Evolutionary conservation across 129 eudicot species (phyloP).

Genomic region (sunflower (Helianthus annuus)): DNA sequence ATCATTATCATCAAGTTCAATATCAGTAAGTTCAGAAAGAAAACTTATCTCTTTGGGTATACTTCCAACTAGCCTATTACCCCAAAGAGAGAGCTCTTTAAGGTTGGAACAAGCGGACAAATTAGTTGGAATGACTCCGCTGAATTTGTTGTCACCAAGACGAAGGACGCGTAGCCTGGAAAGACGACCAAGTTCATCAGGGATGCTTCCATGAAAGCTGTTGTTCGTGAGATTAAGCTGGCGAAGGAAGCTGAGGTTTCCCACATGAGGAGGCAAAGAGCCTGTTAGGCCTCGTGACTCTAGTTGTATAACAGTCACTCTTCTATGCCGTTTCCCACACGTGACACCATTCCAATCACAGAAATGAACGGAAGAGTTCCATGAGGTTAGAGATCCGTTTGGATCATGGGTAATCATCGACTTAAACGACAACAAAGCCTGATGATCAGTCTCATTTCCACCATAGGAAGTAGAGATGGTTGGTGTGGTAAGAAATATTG

Average conservation of each 20-base stretch:
- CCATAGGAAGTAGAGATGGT: not conserved
- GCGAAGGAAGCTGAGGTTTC: conserved; percentile 20
- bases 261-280: conserved; percentile 11
- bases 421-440: conserved; percentile 1
- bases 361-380: conserved; percentile 26
- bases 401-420: conserved; percentile 8
- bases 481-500: not conserved
- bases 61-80: conserved; percentile 15
- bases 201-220: conserved; percentile 9
- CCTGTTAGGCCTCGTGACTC: conserved; percentile 5
- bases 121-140: conserved; percentile 2
- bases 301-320: not conserved
- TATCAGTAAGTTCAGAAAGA: not conserved
- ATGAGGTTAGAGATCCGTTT: not conserved
- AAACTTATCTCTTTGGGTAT: conserved; percentile 15
- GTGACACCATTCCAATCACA: conserved; percentile 23
- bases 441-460: conserved; percentile 6
- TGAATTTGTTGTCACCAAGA: not conserved
- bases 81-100: not conserved
- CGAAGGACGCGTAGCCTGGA: not conserved
- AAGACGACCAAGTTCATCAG: not conserved
- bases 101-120: not conserved
- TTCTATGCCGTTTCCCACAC: conserved; percentile 1
- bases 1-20: not conserved
- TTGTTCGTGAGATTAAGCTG: not conserved